Evolutionary conservation across 768 basidiomycete genomes (phyloP), one percentile per base, ranked within the genome.

Genomic region (Fomitopsis serialis): DNA sequence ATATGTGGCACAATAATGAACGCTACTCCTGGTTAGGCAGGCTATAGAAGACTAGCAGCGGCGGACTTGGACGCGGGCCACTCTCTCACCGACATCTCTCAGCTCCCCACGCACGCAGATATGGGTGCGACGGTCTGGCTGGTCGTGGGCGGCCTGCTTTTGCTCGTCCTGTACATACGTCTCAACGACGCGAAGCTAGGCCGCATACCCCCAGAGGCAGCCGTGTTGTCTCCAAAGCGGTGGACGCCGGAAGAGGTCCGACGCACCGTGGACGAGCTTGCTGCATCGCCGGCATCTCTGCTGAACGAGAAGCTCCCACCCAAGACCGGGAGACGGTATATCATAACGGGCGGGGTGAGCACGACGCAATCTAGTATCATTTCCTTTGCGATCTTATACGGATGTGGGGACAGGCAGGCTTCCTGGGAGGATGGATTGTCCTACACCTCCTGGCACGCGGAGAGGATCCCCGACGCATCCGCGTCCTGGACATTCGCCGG

Each of bases 391-490:
- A 40, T 24, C 29, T 37, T 19, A 11, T 13, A 24, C 40, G 40
- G 15, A 9, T 49, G 3, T 47, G n/a, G 21, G 40, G 48, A 11
- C 32, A 89, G 87, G 80, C 81, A 3, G 88, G 88, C 0, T 89
- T 89, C 54, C 67, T 89, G 2, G 88, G 88, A 12, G 85, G 86
- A 7, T 91, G 89, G 89, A 82, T 91, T 35, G 82, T 85, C 3
- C 71, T 80, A 0, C 80, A 87, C 42, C 71, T 91, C 2, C 54
- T 90, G 3, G 73, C 81, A 48, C 80, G 89, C 2, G 89, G 89
- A 1, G 89, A 91, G 66, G 76, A 87, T 55, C 81, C 84, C 0
- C 72, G 69, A 36, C 72, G 70, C 13, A 88, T 90, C 15, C 75
- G 88, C 15, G 68, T 91, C 1, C 59, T 90, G 32, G 89, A 91